These are phyloP conservation scores for Prunus mira DNA, from an alignment of 306 rosid species.

Conservation along the genomic window DNA sequence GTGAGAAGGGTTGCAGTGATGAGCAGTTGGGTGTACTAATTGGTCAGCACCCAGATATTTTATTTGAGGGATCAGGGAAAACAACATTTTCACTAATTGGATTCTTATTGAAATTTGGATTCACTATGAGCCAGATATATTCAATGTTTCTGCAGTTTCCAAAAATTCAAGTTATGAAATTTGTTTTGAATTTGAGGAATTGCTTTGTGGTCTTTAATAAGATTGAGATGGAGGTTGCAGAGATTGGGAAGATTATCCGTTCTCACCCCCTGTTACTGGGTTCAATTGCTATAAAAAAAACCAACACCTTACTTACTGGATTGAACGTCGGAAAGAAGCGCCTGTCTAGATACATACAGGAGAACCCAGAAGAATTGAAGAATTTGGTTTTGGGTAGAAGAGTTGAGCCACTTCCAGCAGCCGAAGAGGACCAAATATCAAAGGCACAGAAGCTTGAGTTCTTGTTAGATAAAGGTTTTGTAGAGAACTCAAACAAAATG, in stretches of 20 bases:
- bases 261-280: constrained; percentile 54
- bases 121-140: constrained; percentile 37
- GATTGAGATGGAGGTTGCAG: constrained; percentile 51
- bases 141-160: constrained; percentile 58
- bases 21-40: constrained; percentile 40
- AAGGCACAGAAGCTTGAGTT: constrained; percentile 44
- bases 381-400: constrained; percentile 56
- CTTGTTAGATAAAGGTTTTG: constrained; percentile 57
- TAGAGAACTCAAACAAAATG: constrained; percentile 44
- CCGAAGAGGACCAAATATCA: constrained; percentile 20
- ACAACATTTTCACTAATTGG: constrained; percentile 48
- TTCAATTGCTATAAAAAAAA: constrained; percentile 47
- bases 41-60: constrained; percentile 35
- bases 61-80: constrained; percentile 66
- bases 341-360: constrained; percentile 40
- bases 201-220: constrained; percentile 45
- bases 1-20: constrained; percentile 38
- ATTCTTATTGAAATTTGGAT: constrained; percentile 61
- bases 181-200: constrained; percentile 53
- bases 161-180: constrained; percentile 33
- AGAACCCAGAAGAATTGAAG: constrained; percentile 57
- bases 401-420: constrained; percentile 35
- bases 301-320: constrained; percentile 40
- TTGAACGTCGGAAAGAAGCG: constrained; percentile 71
- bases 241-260: constrained; percentile 50